A percentile compares a stretch with the other conserved stretches of the same genome.
Evolutionary conservation across 2,329 filamentous ascomycete species (phyloP).

Genomic region (Colletotrichum caudatum): DNA sequence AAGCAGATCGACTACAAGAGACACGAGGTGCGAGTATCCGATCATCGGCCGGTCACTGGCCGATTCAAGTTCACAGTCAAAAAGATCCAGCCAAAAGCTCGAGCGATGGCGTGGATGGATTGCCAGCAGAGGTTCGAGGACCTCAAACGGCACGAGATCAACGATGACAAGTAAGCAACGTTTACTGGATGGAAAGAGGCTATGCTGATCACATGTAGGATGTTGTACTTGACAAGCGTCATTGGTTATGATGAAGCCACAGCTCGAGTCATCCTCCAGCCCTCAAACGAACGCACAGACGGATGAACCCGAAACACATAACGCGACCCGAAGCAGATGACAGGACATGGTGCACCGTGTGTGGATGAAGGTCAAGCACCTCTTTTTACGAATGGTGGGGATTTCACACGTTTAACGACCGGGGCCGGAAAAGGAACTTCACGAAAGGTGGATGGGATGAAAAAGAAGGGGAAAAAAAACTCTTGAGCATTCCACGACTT

Average conservation of each 20-base stretch:
- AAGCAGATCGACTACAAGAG: conserved; percentile 89
- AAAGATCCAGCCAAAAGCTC: conserved; percentile 76
- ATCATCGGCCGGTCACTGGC: conserved; percentile 93
- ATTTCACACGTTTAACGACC: conserved; percentile 11
- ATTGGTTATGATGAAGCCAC: conserved; percentile 43
- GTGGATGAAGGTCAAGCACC: conserved; percentile 1
- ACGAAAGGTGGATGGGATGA: conserved; percentile 33
- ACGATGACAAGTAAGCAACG: conserved; percentile 79
- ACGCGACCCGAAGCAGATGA: conserved; percentile 18
- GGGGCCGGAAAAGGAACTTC: conserved; percentile 28
- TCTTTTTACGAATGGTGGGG: conserved; percentile 22
- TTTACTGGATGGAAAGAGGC: background rate
- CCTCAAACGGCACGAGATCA: conserved; percentile 75
- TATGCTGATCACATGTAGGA: conserved; percentile 22
- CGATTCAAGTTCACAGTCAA: conserved; percentile 87
- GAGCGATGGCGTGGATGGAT: conserved; percentile 76
- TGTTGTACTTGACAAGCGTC: conserved; percentile 40
- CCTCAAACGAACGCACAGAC: conserved; percentile 32
- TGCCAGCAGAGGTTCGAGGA: conserved; percentile 81
- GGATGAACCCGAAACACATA: conserved; percentile 3
- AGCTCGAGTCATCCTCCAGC: conserved; percentile 36
- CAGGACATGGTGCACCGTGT: conserved; percentile 4
- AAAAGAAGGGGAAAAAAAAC: conserved; percentile 6
- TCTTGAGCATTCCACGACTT: conserved; percentile 37
- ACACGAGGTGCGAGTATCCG: conserved; percentile 90